These are phyloP conservation scores for Phaffomyces antillensis DNA, from an alignment of 805 yeast species.

Conservation along the genomic window DNA sequence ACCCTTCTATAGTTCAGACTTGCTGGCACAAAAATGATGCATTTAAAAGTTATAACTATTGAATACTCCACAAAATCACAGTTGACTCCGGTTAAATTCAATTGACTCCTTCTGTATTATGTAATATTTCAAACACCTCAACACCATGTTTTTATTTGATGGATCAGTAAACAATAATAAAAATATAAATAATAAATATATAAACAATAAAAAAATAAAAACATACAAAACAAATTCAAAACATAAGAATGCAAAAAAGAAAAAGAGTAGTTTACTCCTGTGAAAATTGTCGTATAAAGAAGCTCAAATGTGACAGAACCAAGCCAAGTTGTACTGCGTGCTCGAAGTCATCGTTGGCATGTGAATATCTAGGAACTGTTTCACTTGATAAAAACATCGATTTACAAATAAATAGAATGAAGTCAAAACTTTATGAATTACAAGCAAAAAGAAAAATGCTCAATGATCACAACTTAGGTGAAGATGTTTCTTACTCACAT, in stretches of 20 bases:
- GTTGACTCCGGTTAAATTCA: too few species aligned
- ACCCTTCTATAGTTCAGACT: too few species aligned
- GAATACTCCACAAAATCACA: too few species aligned
- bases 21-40: too few species aligned
- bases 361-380: constrained; percentile 1
- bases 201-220: neutral
- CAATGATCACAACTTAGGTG: neutral
- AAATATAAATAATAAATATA: neutral
- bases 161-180: neutral
- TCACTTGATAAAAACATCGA: neutral
- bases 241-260: neutral
- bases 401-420: neutral
- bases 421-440: neutral
- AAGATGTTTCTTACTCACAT: neutral
- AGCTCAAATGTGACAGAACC: constrained; percentile 6
- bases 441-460: neutral
- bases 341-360: neutral
- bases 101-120: too few species aligned
- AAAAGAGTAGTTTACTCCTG: constrained; percentile 8
- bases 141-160: too few species aligned
- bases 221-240: neutral
- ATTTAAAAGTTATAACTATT: too few species aligned
- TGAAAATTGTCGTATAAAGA: constrained; percentile 7
- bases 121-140: too few species aligned
- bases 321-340: constrained; percentile 6